phyloP scores from a whole-genome alignment of 2,329 filamentous ascomycete genomes.

The Seiridium unicorne region DNA sequence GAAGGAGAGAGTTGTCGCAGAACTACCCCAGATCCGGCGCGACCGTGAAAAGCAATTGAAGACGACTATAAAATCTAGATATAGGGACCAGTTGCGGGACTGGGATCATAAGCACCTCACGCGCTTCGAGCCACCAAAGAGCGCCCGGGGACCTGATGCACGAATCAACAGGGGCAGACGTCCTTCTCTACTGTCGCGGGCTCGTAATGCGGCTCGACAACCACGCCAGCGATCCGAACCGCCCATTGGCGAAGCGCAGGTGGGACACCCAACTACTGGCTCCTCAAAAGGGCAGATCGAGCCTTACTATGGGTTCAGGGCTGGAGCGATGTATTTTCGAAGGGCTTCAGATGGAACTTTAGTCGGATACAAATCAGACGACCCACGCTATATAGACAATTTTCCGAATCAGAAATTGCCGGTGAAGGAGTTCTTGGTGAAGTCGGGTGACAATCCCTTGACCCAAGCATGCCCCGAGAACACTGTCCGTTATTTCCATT shows the following conservation, averaged over 20 bases:
- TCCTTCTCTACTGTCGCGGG: background rate
- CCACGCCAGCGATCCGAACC: background rate
- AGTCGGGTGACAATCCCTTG: background rate
- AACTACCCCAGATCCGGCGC: background rate
- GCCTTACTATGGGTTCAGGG: slow-evolving; percentile 2
- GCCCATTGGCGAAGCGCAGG: background rate
- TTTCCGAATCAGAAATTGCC: slow-evolving; percentile 10
- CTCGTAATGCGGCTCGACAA: background rate
- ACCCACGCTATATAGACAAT: background rate
- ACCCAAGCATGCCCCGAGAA: background rate
- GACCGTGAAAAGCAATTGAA: background rate
- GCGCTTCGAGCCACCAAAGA: background rate
- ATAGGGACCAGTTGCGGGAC: background rate
- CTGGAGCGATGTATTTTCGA: slow-evolving; percentile 6
- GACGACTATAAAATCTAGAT: background rate
- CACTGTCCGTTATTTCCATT: slow-evolving; percentile 11
- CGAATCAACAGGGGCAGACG: background rate
- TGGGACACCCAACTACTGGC: background rate
- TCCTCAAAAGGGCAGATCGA: background rate
- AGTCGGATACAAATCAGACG: background rate
- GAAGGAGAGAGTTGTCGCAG: background rate
- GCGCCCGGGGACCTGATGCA: too few species aligned
- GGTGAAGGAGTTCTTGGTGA: background rate
- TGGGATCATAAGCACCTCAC: background rate
- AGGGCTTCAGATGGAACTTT: background rate